phyloP scores from a whole-genome alignment of 1,284 basidiomycete species.

The Tilletia horrida region DNA sequence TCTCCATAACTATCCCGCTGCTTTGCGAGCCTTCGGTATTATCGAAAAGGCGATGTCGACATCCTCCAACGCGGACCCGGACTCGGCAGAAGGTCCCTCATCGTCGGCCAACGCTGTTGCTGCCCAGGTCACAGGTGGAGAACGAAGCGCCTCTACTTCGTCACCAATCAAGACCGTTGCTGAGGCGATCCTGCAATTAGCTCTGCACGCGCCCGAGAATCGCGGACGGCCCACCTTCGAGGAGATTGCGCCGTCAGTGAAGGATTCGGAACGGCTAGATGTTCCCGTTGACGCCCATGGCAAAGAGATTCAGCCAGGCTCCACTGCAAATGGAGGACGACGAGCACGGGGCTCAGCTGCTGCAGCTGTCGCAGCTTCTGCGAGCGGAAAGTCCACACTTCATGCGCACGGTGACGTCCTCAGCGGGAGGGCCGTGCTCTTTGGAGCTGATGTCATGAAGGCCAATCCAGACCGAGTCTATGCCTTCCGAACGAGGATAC shows the following conservation, averaged over 20 bases:
- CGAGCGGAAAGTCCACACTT: background rate
- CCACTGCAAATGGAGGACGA: background rate
- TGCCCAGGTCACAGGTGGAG: background rate
- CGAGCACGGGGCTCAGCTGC: background rate
- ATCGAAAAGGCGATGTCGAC: conserved; percentile 21
- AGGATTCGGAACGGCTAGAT: conserved; percentile 1
- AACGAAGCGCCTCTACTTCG: background rate
- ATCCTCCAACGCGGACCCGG: background rate
- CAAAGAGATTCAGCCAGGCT: background rate
- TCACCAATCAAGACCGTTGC: background rate
- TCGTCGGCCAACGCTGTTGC: background rate
- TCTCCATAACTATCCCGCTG: conserved; percentile 17
- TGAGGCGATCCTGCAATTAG: background rate
- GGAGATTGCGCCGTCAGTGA: conserved; percentile 14
- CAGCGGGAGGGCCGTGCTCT: conserved; percentile 61
- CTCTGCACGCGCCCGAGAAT: conserved; percentile 10
- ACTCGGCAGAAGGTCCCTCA: background rate
- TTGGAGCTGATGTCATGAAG: conserved; percentile 24
- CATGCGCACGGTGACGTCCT: conserved; percentile 53
- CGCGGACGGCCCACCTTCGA: conserved; percentile 8
- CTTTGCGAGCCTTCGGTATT: conserved; percentile 6
- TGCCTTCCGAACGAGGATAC: conserved; percentile 53
- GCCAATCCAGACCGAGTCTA: conserved; percentile 52
- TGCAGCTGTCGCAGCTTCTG: background rate
- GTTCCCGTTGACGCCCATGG: conserved; percentile 13